phyloP scores from a whole-genome alignment of 805 yeast genomes.

The Priceomyces haplophilus region DNA sequence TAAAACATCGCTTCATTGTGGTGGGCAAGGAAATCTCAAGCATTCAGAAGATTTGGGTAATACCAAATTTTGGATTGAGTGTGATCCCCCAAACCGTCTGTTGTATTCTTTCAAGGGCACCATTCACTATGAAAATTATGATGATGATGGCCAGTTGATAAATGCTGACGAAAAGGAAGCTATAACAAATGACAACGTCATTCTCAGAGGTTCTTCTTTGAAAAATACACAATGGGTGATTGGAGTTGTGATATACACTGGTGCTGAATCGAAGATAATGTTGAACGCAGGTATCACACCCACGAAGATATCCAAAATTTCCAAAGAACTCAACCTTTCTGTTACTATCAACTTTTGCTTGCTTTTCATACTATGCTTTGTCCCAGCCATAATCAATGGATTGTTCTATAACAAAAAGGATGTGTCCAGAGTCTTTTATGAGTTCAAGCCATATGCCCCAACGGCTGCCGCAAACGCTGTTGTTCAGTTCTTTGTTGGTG shows the following conservation, averaged over 20 bases:
- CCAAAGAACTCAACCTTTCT: conserved; percentile 63
- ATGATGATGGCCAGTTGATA: conserved; percentile 26
- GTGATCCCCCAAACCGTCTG: conserved; percentile 69
- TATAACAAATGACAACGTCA: conserved; percentile 56
- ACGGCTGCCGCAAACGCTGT: conserved; percentile 63
- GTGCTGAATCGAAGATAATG: conserved; percentile 73
- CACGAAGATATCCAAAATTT: conserved; percentile 62
- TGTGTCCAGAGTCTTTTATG: conserved; percentile 55
- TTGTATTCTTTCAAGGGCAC: conserved; percentile 68
- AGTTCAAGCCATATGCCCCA: conserved; percentile 57
- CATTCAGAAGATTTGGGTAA: conserved; percentile 59
- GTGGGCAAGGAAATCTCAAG: conserved; percentile 43
- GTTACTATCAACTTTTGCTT: conserved; percentile 61
- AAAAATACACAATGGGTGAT: conserved; percentile 76
- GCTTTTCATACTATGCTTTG: conserved; percentile 62
- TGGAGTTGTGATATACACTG: conserved; percentile 74
- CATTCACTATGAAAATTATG: conserved; percentile 47
- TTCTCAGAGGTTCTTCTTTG: conserved; percentile 69
- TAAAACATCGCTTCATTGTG: conserved; percentile 52
- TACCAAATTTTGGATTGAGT: conserved; percentile 58
- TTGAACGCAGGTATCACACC: conserved; percentile 78
- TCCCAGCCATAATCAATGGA: conserved; percentile 71
- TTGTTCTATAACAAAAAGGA: conserved; percentile 45
- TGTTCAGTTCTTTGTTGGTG: conserved; percentile 65
- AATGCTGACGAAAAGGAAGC: conserved; percentile 50